Percentiles rank a stretch among this genome's conserved stretches.
phyloP scores from a whole-genome alignment of 177 flowering plant species.

The Vitis hybrid region DNA sequence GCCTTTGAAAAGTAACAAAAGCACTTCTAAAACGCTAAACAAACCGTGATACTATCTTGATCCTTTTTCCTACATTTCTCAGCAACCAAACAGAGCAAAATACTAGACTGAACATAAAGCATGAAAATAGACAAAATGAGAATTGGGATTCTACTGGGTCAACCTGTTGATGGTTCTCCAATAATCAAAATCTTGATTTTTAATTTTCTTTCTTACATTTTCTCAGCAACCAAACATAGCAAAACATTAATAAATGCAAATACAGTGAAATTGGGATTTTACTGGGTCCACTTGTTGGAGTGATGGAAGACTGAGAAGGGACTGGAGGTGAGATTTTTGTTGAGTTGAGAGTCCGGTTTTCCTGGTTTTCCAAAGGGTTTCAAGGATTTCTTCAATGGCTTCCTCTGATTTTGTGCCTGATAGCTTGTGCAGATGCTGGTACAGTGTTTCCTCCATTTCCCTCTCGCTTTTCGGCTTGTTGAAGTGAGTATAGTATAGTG shows the following conservation, averaged over 20 bases:
- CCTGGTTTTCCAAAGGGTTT: conserved; percentile 44
- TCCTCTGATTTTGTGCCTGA: conserved; percentile 24
- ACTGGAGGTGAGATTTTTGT: conserved; percentile 36
- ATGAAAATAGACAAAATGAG: too few relatives aligned
- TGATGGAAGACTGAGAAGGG: conserved; percentile 42
- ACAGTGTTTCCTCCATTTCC: conserved; percentile 21
- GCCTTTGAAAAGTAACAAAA: too few relatives aligned
- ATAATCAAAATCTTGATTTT: too few relatives aligned
- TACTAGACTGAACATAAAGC: too few relatives aligned
- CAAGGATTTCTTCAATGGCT: conserved; percentile 29
- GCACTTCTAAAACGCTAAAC: too few relatives aligned
- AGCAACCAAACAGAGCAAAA: too few relatives aligned
- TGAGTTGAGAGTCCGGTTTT: conserved; percentile 36
- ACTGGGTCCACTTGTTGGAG: conserved; percentile 42
- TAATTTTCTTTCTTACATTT: too few relatives aligned
- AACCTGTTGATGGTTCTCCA: too few relatives aligned
- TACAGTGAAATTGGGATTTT: neutral
- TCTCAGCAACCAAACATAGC: neutral
- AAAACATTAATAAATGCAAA: neutral
- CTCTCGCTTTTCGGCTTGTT: neutral
- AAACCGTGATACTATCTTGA: too few relatives aligned
- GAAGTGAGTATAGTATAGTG: neutral
- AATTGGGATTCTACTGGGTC: too few relatives aligned
- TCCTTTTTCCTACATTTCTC: too few relatives aligned
- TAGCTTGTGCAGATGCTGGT: conserved; percentile 46